A percentile compares a stretch with the other conserved stretches of the same genome.
These are phyloP conservation scores for Fusarium sp. DNA, from an alignment of 2,329 filamentous ascomycete genomes.

Conservation along the genomic window DNA sequence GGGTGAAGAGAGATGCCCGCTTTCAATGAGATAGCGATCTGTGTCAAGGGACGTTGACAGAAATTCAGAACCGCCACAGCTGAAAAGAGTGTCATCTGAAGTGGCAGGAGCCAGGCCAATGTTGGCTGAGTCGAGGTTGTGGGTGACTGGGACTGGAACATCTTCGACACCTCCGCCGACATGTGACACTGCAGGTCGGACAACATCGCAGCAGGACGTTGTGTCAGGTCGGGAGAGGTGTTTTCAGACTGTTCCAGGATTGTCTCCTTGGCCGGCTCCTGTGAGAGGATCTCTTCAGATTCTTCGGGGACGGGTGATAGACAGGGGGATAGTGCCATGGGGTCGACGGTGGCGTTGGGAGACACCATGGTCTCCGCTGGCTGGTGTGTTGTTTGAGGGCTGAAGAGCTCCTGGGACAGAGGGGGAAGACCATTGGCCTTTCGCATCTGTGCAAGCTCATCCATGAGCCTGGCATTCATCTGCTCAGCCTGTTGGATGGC, in stretches of 20 bases:
- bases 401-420: slow-evolving; percentile 68
- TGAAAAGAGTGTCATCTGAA: slow-evolving; percentile 70
- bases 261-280: slow-evolving; percentile 41
- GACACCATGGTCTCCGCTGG: slow-evolving; percentile 55
- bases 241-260: slow-evolving; percentile 43
- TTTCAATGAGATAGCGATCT: slow-evolving; percentile 82
- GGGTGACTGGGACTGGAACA: slow-evolving; percentile 52
- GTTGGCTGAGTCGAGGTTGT: slow-evolving; percentile 50
- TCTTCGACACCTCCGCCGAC: slow-evolving; percentile 73
- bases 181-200: slow-evolving; percentile 99
- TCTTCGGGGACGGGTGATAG: slow-evolving; percentile 62
- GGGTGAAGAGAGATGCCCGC: slow-evolving; percentile 79
- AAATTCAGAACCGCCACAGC: slow-evolving; percentile 76
- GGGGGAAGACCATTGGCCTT: slow-evolving; percentile 60
- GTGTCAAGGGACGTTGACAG: slow-evolving; percentile 73
- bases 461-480: slow-evolving; percentile 58
- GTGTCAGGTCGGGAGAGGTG: slow-evolving; percentile 88
- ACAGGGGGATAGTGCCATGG: slow-evolving; percentile 68
- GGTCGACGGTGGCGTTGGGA: slow-evolving; percentile 64
- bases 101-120: slow-evolving; percentile 61
- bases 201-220: slow-evolving; percentile 99
- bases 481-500: slow-evolving; percentile 69
- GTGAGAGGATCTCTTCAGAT: slow-evolving; percentile 42
- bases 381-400: slow-evolving; percentile 54
- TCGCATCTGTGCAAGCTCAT: slow-evolving; percentile 61